Evolutionary conservation across 2,329 filamentous ascomycete genomes (phyloP), one percentile per base, ranked within the genome.

Genomic region (Alternaria arborescens): DNA sequence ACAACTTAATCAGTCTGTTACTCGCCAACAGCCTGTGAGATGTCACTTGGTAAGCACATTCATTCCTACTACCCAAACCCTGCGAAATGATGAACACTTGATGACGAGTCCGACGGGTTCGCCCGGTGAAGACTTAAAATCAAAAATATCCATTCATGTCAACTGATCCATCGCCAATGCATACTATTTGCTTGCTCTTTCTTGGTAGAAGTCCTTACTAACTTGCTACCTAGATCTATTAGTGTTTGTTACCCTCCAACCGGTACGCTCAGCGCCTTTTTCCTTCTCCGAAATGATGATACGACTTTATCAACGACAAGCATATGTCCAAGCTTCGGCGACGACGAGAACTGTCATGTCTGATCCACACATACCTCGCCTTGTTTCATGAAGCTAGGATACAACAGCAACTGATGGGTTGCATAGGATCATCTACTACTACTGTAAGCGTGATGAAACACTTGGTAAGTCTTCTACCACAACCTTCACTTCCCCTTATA

Each of bases 241-340:
- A 18, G 57, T 57, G 41, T 52, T 64, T 69, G 68, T 71, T 18
- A 36, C 10, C 12, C 32, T 47, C 11, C 18, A 44, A n/a, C 50
- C 42, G 68, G 70, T 73, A 73, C 62, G 69, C 67, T 53, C 32
- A 36, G 38, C 51, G 40, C 43, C 64, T 54, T 44, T 55, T 43
- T 41, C 34, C 28, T 46, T 59, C 24, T 28, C 48, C 50, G 47
- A 55, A 52, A 88, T 95, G 92, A 95, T 95, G 92, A 95, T 86
- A 85, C 81, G 87, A 93, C 90, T 87, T 54, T 85, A 83, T 86
- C 84, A 80, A 90, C 88, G 92, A 96, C 93, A 96, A 96, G 92
- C 92, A 96, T 96, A 96, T 96, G 92, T 96, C 93, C 86, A 89
- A 96, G 93, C 88, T 85, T 82, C 71, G 71, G 75, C 75, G 80